Evolutionary conservation across 1,284 basidiomycete species (phyloP), one percentile per base, ranked within the genome.

Genomic region (Cryptococcus sp.): DNA sequence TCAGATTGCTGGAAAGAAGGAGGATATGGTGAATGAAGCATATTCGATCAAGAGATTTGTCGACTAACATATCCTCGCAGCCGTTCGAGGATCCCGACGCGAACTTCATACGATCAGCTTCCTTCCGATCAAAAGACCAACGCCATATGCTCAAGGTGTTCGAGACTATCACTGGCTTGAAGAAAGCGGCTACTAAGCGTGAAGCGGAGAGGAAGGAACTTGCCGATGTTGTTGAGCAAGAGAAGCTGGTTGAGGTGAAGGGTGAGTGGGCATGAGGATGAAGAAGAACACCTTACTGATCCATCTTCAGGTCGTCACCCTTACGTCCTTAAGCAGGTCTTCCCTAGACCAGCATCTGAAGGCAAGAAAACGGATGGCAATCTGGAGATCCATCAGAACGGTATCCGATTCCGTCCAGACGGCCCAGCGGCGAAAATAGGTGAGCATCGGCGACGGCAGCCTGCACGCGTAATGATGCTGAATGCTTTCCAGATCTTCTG

Each of bases 161-260:
- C 76, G 94, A 91, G 77, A 88, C 93, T 70, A 98, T 99, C 64
- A 93, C 89, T 1, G 93, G 93, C 58, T 78, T 99, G 70, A 96
- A 97, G 82, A 98, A 97, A 78, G 89, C 93, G 55, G 93, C 93
- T 39, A 93, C 92, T 72, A 99, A 99, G 81, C 86, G 92, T 44
- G 95, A 98, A 72, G 92, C 94, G 59, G 94, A 99, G 78, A 91
- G 92, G 83, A 95, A 95, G 79, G 94, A 97, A 77, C 87, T 98
- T 85, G 94, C 95, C 0, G 95, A 99, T 72, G 94, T 98, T 37
- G 86, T 98, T 49, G 93, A 97, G 77, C 95, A 98, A 81, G 96
- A 91, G 65, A 86, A 86, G 57, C 83, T 98, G 15, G 81, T 89
- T 43, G 91, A 96, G 74, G 79, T 93, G 65, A 95, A 92, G 78